Percentiles rank a stretch among this genome's conserved stretches.
Evolutionary conservation across 1,139 yeast species (phyloP).

Genomic region (Pichia cactophila): DNA sequence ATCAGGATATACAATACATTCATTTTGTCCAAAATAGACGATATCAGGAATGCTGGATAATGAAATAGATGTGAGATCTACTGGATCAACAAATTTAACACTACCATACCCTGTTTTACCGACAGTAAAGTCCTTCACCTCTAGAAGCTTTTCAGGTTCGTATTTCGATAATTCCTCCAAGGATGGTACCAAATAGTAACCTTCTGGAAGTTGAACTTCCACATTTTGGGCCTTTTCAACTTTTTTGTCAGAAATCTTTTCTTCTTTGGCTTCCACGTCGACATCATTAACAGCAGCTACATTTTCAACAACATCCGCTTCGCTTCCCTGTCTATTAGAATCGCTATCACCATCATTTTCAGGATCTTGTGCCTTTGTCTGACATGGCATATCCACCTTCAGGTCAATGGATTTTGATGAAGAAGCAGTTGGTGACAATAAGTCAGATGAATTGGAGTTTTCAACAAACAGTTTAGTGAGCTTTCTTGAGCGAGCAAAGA

Average conservation of each 20-base stretch:
- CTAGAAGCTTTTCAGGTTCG: slow-evolving; percentile 56
- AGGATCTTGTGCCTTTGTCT: not conserved
- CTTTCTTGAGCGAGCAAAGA: slow-evolving; percentile 58
- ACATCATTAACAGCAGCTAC: not conserved
- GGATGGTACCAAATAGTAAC: slow-evolving; percentile 85
- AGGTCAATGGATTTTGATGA: slow-evolving; percentile 7
- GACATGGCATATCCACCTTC: slow-evolving; percentile 10
- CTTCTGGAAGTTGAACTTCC: slow-evolving; percentile 38
- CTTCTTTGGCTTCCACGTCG: not conserved
- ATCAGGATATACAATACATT: slow-evolving; percentile 71
- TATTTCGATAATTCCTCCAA: slow-evolving; percentile 51
- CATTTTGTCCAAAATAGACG: slow-evolving; percentile 53
- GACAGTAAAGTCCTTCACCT: slow-evolving; percentile 59
- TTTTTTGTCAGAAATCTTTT: not conserved
- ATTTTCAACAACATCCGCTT: not conserved
- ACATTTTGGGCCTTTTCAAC: not conserved
- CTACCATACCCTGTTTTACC: slow-evolving; percentile 79
- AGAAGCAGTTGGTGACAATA: not conserved
- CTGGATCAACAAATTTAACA: slow-evolving; percentile 70
- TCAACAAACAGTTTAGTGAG: slow-evolving; percentile 53
- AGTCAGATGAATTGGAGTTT: slow-evolving; percentile 27
- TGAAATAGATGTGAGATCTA: slow-evolving; percentile 66
- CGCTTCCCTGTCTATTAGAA: not conserved
- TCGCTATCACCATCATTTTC: not conserved
- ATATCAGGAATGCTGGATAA: slow-evolving; percentile 60